Percentiles rank a stretch among this genome's conserved stretches.
Evolutionary conservation across 441 rosid species (phyloP).

Genomic region (Monsonia emarginata): DNA sequence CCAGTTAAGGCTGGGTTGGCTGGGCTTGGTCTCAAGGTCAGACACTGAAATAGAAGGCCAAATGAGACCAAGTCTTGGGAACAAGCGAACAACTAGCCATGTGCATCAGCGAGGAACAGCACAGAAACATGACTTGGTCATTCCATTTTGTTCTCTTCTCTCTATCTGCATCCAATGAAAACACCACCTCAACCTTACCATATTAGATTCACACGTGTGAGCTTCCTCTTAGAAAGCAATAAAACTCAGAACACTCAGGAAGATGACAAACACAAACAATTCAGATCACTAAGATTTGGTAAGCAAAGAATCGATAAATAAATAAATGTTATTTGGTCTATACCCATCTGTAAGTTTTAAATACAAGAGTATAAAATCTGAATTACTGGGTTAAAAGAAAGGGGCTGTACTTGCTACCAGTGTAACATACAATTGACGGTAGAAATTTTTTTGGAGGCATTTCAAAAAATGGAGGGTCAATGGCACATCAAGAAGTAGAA

Average conservation of each 20-base stretch:
- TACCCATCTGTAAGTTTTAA: not conserved
- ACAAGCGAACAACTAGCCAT: not conserved
- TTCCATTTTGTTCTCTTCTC: not conserved
- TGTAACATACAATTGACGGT: not conserved
- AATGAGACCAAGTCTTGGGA: not conserved
- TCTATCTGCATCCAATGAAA: too few species aligned
- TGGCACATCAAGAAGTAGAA: conserved; percentile 16
- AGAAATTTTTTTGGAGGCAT: too few species aligned
- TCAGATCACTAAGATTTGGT: not conserved
- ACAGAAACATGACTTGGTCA: not conserved
- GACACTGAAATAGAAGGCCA: too few species aligned
- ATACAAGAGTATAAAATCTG: not conserved
- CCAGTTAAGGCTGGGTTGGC: too few species aligned
- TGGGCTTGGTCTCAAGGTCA: too few species aligned
- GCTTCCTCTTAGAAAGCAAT: too few species aligned
- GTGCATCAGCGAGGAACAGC: not conserved
- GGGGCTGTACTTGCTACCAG: too few species aligned
- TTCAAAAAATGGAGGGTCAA: too few species aligned
- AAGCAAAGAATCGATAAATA: not conserved
- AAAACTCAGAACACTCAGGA: too few species aligned
- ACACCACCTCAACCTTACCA: not conserved
- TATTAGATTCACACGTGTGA: not conserved
- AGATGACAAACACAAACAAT: not conserved
- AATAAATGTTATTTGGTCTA: not conserved
- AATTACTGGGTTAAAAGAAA: too few species aligned